Conservation (phyloP, 2,329 filamentous ascomycete species). For the Lachnellula hyalina region DNA sequence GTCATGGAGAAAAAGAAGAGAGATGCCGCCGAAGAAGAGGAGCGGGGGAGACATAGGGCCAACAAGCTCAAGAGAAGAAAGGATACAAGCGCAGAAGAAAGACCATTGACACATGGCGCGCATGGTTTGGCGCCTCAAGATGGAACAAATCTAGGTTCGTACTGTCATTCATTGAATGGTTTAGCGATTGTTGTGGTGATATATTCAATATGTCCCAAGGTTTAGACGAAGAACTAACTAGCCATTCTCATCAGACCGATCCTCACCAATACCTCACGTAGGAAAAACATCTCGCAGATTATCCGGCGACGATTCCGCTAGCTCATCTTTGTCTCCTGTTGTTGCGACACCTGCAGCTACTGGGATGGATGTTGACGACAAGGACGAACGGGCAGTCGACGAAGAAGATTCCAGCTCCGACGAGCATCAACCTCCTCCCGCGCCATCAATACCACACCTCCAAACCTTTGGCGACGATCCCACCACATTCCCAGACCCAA, state of each 20-base stretch:
- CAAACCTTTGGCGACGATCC: constrained; percentile 92
- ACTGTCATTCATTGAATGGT: not conserved
- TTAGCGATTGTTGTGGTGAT: not conserved
- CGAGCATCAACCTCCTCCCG: constrained; percentile 54
- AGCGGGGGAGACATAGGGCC: constrained; percentile 43
- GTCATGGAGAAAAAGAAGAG: constrained; percentile 40
- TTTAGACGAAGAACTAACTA: not conserved
- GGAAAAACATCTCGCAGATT: constrained; percentile 18
- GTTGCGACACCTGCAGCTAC: constrained; percentile 35
- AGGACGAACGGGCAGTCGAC: constrained; percentile 40
- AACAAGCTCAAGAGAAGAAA: constrained; percentile 76
- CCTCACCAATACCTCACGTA: constrained; percentile 18
- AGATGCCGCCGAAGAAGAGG: constrained; percentile 44
- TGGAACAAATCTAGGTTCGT: constrained; percentile 53
- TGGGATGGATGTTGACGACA: constrained; percentile 56
- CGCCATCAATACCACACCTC: constrained; percentile 56
- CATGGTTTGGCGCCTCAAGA: constrained; percentile 61
- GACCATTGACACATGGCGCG: constrained; percentile 55
- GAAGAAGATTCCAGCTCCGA: constrained; percentile 47
- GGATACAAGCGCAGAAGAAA: constrained; percentile 57
- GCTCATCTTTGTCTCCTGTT: constrained; percentile 55
- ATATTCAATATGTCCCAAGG: not conserved
- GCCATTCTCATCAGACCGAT: constrained; percentile 10
- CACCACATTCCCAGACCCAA: constrained; percentile 84
- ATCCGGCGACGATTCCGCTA: constrained; percentile 43